These are phyloP conservation scores for Triglochin maritima DNA, from an alignment of 106 monocot species.

Conservation along the genomic window DNA sequence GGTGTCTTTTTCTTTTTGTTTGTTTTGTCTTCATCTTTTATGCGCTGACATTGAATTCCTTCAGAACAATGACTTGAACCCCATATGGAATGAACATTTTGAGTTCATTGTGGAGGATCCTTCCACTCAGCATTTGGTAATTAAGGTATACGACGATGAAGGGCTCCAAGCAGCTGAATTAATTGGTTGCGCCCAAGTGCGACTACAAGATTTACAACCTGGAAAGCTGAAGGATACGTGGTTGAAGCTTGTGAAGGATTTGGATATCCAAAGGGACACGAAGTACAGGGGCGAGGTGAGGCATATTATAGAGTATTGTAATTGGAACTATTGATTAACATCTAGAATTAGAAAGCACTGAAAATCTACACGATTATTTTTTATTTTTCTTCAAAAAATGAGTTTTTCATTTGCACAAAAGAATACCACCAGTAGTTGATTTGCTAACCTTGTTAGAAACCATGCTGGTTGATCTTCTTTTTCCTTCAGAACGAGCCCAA, in stretches of 20 bases:
- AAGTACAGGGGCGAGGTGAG: conserved; percentile 81
- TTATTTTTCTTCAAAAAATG: no score
- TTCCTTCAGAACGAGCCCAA: no score
- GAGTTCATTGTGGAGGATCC: conserved; percentile 78
- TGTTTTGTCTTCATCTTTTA: background rate
- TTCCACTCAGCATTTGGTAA: conserved; percentile 59
- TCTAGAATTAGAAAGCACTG: no score
- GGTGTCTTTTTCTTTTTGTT: background rate
- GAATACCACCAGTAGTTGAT: no score
- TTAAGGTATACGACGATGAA: conserved; percentile 89
- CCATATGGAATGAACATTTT: conserved; percentile 89
- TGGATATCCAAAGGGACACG: conserved; percentile 77
- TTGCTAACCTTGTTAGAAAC: no score
- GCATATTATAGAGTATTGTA: background rate
- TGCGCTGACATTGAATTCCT: conserved; percentile 3
- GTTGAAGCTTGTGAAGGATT: conserved; percentile 81
- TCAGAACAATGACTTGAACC: conserved; percentile 87
- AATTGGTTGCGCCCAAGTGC: conserved; percentile 72
- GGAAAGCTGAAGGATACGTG: conserved; percentile 80
- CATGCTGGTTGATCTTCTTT: no score
- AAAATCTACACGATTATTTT: no score
- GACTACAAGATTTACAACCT: conserved; percentile 58
- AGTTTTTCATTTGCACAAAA: no score
- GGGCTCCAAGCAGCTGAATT: conserved; percentile 74
- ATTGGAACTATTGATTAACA: no score